phyloP scores from a whole-genome alignment of 768 basidiomycete genomes.

The Leccinum boreale region DNA sequence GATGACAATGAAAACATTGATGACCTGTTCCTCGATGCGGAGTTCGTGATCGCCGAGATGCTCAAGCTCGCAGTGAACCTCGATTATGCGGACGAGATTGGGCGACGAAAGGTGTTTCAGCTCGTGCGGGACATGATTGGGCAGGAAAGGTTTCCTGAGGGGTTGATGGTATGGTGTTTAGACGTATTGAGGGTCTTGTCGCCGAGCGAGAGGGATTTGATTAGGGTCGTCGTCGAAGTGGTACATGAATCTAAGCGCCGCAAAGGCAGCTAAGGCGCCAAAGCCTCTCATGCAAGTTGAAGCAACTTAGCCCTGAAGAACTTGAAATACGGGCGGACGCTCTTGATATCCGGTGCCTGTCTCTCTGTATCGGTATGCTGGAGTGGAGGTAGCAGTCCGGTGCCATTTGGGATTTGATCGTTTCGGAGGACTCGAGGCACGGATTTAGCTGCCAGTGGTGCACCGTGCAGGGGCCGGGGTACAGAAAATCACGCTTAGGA shows the following conservation, averaged over 20 bases:
- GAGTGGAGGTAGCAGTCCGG: constrained; percentile 43
- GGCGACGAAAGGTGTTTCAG: constrained; percentile 81
- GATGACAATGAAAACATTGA: constrained; percentile 48
- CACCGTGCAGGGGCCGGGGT: too few relatives aligned
- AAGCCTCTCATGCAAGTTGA: constrained; percentile 31
- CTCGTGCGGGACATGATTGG: constrained; percentile 85
- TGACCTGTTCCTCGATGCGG: constrained; percentile 30
- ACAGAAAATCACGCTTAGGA: too few relatives aligned
- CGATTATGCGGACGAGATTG: constrained; percentile 92
- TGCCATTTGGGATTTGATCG: too few relatives aligned
- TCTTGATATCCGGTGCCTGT: constrained; percentile 72
- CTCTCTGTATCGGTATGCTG: constrained; percentile 77
- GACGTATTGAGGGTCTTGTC: constrained; percentile 78
- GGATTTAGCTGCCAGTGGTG: too few relatives aligned
- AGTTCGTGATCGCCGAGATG: constrained; percentile 78
- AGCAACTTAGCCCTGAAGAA: constrained; percentile 56
- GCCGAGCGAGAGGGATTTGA: constrained; percentile 76
- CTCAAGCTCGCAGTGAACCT: constrained; percentile 73
- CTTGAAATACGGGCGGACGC: constrained; percentile 52
- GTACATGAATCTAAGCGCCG: constrained; percentile 51
- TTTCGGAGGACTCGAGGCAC: too few relatives aligned
- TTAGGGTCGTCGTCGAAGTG: constrained; percentile 84
- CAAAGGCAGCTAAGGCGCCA: constrained; percentile 13
- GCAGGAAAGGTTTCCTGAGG: constrained; percentile 64
- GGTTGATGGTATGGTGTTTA: constrained; percentile 68